phyloP scores from a whole-genome alignment of 164 flowering plant species.

The Kalanchoe fedtschenkoi region DNA sequence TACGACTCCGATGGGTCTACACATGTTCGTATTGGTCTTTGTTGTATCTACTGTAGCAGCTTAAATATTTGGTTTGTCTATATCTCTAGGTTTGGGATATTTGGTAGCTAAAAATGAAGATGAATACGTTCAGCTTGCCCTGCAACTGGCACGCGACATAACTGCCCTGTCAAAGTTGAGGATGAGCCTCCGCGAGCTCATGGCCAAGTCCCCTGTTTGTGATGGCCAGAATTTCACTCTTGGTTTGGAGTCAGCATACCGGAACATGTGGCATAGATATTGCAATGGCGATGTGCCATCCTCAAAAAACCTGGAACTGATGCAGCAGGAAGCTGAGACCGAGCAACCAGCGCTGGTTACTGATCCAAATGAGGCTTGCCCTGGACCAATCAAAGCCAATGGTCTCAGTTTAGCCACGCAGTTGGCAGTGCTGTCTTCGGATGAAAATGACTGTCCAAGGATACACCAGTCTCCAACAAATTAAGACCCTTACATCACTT shows the following conservation, averaged over 20 bases:
- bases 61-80: background rate
- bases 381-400: constrained; percentile 28
- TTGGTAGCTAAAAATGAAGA: constrained; percentile 82
- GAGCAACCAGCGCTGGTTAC: constrained; percentile 21
- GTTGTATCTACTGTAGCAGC: background rate
- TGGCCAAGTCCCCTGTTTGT: constrained; percentile 84
- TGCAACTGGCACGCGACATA: constrained; percentile 66
- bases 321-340: constrained; percentile 20
- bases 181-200: constrained; percentile 64
- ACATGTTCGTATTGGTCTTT: background rate
- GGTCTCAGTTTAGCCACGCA: constrained; percentile 28
- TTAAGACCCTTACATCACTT: too few species aligned
- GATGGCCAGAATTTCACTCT: constrained; percentile 54
- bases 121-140: constrained; percentile 67
- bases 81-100: constrained; percentile 46
- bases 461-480: background rate
- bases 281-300: constrained; percentile 83
- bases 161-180: constrained; percentile 65
- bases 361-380: constrained; percentile 12
- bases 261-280: constrained; percentile 74
- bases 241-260: constrained; percentile 58
- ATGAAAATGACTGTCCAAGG: constrained; percentile 25
- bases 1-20: background rate
- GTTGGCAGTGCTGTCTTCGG: constrained; percentile 10
- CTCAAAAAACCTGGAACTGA: constrained; percentile 35